A percentile compares a stretch with the other conserved stretches of the same genome.
phyloP scores from a whole-genome alignment of 345 rosid genomes.

The Clarkia xantiana region DNA sequence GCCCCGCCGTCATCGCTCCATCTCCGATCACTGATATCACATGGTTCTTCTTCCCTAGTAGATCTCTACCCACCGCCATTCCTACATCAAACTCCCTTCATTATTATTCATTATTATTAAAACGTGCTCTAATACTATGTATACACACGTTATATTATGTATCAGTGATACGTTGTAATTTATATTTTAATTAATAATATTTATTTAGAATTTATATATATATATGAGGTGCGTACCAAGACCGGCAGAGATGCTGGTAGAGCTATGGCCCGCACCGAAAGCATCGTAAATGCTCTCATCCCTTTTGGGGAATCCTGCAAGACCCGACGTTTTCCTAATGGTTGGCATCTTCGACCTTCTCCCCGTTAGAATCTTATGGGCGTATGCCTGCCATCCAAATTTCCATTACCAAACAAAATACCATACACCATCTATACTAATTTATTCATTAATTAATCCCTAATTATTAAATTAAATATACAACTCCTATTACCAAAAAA shows the following conservation, averaged over 20 bases:
- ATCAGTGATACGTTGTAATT: no score
- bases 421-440: no score
- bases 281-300: slow-evolving; percentile 61
- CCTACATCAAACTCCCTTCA: slow-evolving; percentile 13
- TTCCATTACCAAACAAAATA: no score
- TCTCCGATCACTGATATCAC: slow-evolving; percentile 70
- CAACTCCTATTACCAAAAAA: no score
- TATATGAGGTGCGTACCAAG: slow-evolving; percentile 29
- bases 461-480: no score
- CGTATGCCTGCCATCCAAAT: slow-evolving; percentile 64
- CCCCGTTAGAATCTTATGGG: slow-evolving; percentile 66
- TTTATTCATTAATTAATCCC: no score
- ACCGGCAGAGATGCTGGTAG: slow-evolving; percentile 75
- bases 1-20: slow-evolving; percentile 77
- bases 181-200: no score
- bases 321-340: slow-evolving; percentile 53
- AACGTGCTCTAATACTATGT: no score
- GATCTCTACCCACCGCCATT: slow-evolving; percentile 64
- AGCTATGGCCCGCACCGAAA: slow-evolving; percentile 64
- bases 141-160: no score
- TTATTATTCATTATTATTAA: neutral
- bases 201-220: no score
- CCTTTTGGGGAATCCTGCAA: slow-evolving; percentile 62
- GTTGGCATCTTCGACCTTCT: slow-evolving; percentile 62
- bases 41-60: slow-evolving; percentile 37